Evolutionary conservation across 257 asterid genomes (phyloP).

Genomic region (Solanum sparsipilum): DNA sequence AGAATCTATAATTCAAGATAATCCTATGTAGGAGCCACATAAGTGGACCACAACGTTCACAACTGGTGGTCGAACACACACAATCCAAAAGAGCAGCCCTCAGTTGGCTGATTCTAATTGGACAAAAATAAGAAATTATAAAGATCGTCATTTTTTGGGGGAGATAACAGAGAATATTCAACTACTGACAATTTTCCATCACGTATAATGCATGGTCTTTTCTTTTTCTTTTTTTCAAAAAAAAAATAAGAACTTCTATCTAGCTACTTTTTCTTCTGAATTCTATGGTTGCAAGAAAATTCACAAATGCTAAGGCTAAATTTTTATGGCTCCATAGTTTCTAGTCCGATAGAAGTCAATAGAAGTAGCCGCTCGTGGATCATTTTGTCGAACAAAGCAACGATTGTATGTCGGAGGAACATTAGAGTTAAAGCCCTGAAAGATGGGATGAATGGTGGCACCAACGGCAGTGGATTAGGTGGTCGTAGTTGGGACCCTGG

Average conservation of each 20-base stretch:
- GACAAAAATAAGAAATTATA: background rate
- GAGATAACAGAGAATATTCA: background rate
- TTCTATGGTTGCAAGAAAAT: background rate
- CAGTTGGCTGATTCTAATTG: background rate
- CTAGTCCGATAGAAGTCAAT: conserved; percentile 16
- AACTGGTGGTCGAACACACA: background rate
- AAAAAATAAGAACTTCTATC: background rate
- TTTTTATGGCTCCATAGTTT: conserved; percentile 23
- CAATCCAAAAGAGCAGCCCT: background rate
- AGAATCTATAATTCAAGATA: conserved; percentile 13
- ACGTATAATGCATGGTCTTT: conserved; percentile 34
- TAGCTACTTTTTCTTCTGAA: background rate
- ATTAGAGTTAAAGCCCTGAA: conserved; percentile 45
- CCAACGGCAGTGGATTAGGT: conserved; percentile 25
- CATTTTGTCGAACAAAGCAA: conserved; percentile 12
- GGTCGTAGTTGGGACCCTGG: conserved; percentile 85
- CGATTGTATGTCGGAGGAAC: conserved; percentile 10
- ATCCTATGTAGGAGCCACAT: conserved; percentile 8
- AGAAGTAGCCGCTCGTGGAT: conserved; percentile 23
- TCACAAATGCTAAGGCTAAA: conserved; percentile 37
- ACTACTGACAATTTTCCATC: conserved; percentile 22
- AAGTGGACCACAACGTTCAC: background rate
- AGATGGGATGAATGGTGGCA: conserved; percentile 54
- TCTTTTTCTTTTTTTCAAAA: background rate
- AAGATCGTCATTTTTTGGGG: background rate